Base-by-base conservation (phyloP, 148 eudicot species). In the Nyssa sinensis region DNA sequence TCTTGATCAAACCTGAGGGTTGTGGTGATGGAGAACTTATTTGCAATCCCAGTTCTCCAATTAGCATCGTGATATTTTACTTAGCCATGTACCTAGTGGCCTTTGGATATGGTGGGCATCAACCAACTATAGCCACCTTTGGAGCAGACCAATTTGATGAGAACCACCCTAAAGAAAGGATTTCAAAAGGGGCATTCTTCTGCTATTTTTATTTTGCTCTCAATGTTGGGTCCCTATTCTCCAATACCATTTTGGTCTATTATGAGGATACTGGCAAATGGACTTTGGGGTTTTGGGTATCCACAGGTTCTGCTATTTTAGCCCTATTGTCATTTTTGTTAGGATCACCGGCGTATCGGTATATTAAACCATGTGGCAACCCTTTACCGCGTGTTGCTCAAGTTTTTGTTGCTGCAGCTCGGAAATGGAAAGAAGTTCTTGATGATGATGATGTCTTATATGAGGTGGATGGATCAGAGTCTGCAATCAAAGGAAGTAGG, bases 21-120 rank as follows among this genome's bases (percentile, higher is more conserved):
- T 95, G 99, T 67, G 99, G 96, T 0, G 84, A 85, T 49, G 87
- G 88, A 30, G 71, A 72, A 44, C 21, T 77, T 41, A n/a, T 65
- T 4, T 95, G 99, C 57, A 28, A 55, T 16, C 84, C 88, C 5
- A 57, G 78, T 21, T 82, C 94, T 0, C 19, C 76, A 0, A 1
- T 66, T 0, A 91, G 93, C 39, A 34, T 70, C 0, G 53, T 63
- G 39, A 25, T 88, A 5, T 95, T 95, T 73, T 92, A 92, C 79
- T 39, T 88, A 37, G 84, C 99, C 4, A 88, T 90, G 24, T 95
- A 95, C 76, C 64, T 95, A 62, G 94, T 93, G 28, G 99, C 99
- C 24, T 83, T 95, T 21, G 99, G 99, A 14, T 95, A 95, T 44
- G 99, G 99, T 10, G 99, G 99, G 4, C 94, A 95, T 76, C 99